Percentiles rank a stretch among this genome's conserved stretches.
phyloP scores from a whole-genome alignment of 805 yeast genomes.

The Schizosaccharomyces octosporus region DNA sequence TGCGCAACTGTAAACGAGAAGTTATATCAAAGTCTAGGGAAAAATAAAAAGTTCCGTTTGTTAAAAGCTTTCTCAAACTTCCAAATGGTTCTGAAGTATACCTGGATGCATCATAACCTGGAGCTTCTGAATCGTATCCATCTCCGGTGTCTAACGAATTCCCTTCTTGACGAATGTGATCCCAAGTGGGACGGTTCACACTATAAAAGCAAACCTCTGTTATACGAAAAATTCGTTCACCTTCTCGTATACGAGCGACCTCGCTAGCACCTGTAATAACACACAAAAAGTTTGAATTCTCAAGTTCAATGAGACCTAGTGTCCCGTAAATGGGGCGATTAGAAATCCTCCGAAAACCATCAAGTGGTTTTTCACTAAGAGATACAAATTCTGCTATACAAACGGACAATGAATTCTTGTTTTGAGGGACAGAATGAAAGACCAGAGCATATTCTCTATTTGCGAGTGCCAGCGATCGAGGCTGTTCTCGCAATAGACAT shows the following conservation, averaged over 20 bases:
- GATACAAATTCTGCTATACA: conserved; percentile 22
- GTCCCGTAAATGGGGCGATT: conserved; percentile 20
- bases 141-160: conserved; percentile 5
- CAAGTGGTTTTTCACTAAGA: neutral
- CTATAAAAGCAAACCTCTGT: conserved; percentile 72
- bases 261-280: conserved; percentile 51
- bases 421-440: conserved; percentile 2
- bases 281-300: conserved; percentile 15
- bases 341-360: conserved; percentile 10
- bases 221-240: conserved; percentile 59
- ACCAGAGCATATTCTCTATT: conserved; percentile 1
- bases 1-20: conserved; percentile 49
- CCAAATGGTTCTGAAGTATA: conserved; percentile 51
- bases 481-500: neutral
- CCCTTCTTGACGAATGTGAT: conserved; percentile 38
- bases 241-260: conserved; percentile 44
- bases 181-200: conserved; percentile 51
- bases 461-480: conserved; percentile 5
- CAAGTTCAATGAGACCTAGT: conserved; percentile 55
- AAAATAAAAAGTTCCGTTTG: conserved; percentile 77
- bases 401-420: conserved; percentile 5
- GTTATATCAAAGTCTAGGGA: conserved; percentile 84
- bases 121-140: conserved; percentile 13
- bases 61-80: conserved; percentile 49
- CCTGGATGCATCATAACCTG: neutral